Conservation (phyloP, 139 green algal genomes). For the Chlorella sp. region DNA sequence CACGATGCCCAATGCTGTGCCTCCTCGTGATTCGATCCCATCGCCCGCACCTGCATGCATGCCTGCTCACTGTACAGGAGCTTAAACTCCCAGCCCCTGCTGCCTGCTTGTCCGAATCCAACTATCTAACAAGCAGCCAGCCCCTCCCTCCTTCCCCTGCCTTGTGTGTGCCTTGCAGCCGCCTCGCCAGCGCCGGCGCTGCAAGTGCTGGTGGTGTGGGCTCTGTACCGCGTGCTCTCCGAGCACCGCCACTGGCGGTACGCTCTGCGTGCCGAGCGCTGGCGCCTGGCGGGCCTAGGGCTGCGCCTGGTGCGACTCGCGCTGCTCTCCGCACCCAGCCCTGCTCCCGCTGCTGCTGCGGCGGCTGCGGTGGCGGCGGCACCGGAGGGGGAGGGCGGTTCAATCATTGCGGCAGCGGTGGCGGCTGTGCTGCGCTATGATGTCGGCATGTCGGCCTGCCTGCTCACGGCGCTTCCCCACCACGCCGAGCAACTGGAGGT, state of each 20-base stretch:
- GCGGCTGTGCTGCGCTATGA: constrained; percentile 36
- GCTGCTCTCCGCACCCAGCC: constrained; percentile 28
- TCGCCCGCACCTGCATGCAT: too few species aligned
- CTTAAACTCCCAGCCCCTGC: too few species aligned
- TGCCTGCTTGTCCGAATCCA: too few species aligned
- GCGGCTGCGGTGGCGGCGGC: background rate
- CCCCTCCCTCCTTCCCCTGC: background rate
- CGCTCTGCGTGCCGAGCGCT: constrained; percentile 34
- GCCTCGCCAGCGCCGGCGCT: constrained; percentile 26
- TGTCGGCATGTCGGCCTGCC: constrained; percentile 19
- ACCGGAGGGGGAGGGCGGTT: background rate
- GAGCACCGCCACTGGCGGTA: constrained; percentile 47
- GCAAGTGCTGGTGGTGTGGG: constrained; percentile 41
- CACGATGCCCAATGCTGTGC: too few species aligned
- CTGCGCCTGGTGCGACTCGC: constrained; percentile 57
- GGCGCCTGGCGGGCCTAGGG: constrained; percentile 39
- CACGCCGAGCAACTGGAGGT: constrained; percentile 32
- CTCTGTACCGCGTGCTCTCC: constrained; percentile 52
- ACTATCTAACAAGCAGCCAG: too few species aligned
- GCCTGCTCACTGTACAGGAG: too few species aligned
- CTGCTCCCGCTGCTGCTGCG: background rate
- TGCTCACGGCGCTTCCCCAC: constrained; percentile 47
- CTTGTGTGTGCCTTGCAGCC: background rate
- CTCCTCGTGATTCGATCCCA: too few species aligned
- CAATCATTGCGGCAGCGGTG: constrained; percentile 5